Conservation (phyloP, 2,329 filamentous ascomycete species). For the Fusarium equiseti region DNA sequence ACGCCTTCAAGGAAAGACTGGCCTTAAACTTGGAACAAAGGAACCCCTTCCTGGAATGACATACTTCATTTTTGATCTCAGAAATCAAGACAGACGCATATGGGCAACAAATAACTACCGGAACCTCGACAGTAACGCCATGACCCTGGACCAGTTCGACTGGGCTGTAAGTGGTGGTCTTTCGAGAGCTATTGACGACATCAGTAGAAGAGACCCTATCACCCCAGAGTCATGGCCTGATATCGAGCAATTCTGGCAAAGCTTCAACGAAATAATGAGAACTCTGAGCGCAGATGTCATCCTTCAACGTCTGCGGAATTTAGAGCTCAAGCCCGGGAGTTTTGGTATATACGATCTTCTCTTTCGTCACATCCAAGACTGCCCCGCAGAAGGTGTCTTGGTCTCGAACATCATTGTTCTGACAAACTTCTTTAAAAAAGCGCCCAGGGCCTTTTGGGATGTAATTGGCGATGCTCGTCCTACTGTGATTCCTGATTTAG, state of each 20-base stretch:
- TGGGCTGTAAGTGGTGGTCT: conserved; percentile 86
- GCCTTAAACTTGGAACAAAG: conserved; percentile 79
- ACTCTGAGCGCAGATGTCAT: conserved; percentile 80
- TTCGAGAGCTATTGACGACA: conserved; percentile 72
- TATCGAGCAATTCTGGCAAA: conserved; percentile 83
- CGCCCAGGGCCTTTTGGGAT: conserved; percentile 87
- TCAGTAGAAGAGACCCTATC: conserved; percentile 62
- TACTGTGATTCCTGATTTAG: conserved; percentile 83
- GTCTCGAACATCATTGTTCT: conserved; percentile 78
- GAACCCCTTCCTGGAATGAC: conserved; percentile 85
- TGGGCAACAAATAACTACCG: conserved; percentile 58
- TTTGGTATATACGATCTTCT: conserved; percentile 75
- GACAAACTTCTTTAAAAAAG: conserved; percentile 77
- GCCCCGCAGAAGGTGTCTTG: conserved; percentile 69
- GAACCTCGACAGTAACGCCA: conserved; percentile 66
- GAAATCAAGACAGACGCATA: conserved; percentile 67
- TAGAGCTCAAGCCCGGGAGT: conserved; percentile 73
- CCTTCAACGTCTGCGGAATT: conserved; percentile 79
- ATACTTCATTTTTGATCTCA: conserved; percentile 77
- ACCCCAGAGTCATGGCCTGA: conserved; percentile 54
- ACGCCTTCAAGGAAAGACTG: conserved; percentile 77
- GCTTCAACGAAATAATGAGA: conserved; percentile 78
- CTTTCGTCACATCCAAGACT: conserved; percentile 65
- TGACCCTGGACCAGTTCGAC: conserved; percentile 83
- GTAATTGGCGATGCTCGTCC: conserved; percentile 85